phyloP scores from a whole-genome alignment of 2,329 filamentous ascomycete genomes.

The Achaetomium macrosporum region DNA sequence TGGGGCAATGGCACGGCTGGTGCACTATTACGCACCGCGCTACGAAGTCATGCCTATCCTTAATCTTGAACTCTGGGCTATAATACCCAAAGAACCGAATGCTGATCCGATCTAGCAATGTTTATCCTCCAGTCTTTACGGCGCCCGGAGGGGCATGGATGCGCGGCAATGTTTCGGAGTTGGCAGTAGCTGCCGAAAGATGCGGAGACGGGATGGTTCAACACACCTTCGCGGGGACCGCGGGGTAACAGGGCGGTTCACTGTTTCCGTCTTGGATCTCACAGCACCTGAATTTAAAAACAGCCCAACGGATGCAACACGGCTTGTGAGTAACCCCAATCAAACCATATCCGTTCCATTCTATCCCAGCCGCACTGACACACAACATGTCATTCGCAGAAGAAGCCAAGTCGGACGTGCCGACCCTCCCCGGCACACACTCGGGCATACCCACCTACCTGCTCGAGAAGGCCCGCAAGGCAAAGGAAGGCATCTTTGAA shows the following conservation, averaged over 20 bases:
- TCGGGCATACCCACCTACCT: conserved; percentile 36
- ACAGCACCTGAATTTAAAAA: too few species aligned
- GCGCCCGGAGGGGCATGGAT: not conserved
- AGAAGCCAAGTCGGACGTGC: conserved; percentile 28
- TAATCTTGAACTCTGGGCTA: too few species aligned
- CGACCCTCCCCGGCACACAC: conserved; percentile 33
- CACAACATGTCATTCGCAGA: conserved; percentile 19
- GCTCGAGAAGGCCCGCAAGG: conserved; percentile 32
- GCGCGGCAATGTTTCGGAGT: not conserved
- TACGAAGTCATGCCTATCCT: too few species aligned
- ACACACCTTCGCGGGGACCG: not conserved
- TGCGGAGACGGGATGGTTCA: not conserved
- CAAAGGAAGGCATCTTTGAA: conserved; percentile 32
- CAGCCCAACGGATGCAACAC: too few species aligned
- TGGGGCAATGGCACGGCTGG: too few species aligned
- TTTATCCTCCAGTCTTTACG: too few species aligned
- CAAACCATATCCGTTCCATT: not conserved
- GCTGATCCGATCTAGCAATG: too few species aligned
- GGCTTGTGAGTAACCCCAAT: too few species aligned
- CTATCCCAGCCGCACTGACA: not conserved
- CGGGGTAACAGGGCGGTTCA: not conserved
- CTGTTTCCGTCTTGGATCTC: not conserved
- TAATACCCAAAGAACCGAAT: too few species aligned
- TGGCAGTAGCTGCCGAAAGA: not conserved
- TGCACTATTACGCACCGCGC: too few species aligned